Evolutionary conservation across 192 early-diverging fungal species (phyloP), one percentile per base, ranked within the genome.

Genomic region (Thoreauomyces humboldtii): DNA sequence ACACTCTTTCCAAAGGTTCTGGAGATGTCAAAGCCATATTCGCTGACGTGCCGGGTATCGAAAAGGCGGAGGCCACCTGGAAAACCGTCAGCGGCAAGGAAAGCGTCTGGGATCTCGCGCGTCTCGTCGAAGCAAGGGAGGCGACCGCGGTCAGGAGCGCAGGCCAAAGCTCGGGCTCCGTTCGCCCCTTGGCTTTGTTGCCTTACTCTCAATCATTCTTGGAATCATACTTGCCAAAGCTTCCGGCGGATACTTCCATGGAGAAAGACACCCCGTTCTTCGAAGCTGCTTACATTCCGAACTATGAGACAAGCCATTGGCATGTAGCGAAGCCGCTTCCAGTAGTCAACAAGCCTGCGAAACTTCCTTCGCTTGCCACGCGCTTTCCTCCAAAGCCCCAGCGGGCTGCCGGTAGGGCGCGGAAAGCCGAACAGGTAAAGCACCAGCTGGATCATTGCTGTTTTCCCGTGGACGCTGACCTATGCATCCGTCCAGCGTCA

Each of bases 171-270:
- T n/a, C n/a, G n/a, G n/a, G n/a, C n/a, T n/a, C n/a, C n/a, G n/a
- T n/a, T n/a, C n/a, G 1, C 0, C 1, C 36, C 25, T 51, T 0
- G 27, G 31, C 52, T 7, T 53, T 65, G 4, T 37, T 56, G 19
- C 52, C 63, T 1, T 65, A 65, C 35, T 17, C 33, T 5, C 63
- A 65, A 25, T 53, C 63, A 19, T 43, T 53, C 38, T 7, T 65
- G 4, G 24, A 38, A 7, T 7, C 14, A 27, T 45, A 43, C 31
- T 43, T 65, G 4, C 63, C 63, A 4, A 28, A 54, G 17, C 25
- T 65, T 2, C 50, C 63, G 7, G 37, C 34, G 7, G 38, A 41
- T 2, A 3, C n/a, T 24, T 33, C 46, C 14, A 31, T 27, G 11
- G 27, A 21, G 22, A 11, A 0, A 11, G 14, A 0, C 42, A 27